Evolutionary conservation across 768 basidiomycete genomes (phyloP).

Genomic region (Rickenella mellea): DNA sequence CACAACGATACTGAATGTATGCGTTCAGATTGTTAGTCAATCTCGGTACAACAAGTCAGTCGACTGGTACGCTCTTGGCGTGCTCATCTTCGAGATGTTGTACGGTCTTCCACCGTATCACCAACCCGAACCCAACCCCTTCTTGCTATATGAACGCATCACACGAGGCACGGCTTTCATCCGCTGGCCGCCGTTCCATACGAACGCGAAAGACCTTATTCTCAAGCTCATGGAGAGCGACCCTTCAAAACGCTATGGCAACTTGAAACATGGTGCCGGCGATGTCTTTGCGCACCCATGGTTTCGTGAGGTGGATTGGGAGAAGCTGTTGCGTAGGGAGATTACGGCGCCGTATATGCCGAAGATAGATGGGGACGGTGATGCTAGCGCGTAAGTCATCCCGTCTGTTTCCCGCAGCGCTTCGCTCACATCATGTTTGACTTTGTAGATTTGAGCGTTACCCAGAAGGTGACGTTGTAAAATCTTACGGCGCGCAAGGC

Average conservation of each 20-base stretch:
- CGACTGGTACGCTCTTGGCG: slow-evolving; percentile 98
- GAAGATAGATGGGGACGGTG: slow-evolving; percentile 84
- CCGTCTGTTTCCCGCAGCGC: not conserved
- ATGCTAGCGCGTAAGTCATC: slow-evolving; percentile 81
- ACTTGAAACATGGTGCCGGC: slow-evolving; percentile 76
- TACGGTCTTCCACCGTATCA: slow-evolving; percentile 95
- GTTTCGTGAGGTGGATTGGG: slow-evolving; percentile 94
- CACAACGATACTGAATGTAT: not conserved
- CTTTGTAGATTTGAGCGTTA: slow-evolving; percentile 61
- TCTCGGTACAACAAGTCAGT: slow-evolving; percentile 92
- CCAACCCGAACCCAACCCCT: slow-evolving; percentile 73
- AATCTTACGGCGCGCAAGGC: slow-evolving; percentile 48
- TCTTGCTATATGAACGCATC: slow-evolving; percentile 89
- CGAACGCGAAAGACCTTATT: slow-evolving; percentile 80
- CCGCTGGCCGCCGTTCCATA: slow-evolving; percentile 73
- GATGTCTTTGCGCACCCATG: slow-evolving; percentile 92
- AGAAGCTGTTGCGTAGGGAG: slow-evolving; percentile 66
- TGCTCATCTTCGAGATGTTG: slow-evolving; percentile 96
- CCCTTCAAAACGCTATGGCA: slow-evolving; percentile 82
- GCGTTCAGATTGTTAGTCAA: slow-evolving; percentile 58
- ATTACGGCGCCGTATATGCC: slow-evolving; percentile 95
- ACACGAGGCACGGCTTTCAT: slow-evolving; percentile 63
- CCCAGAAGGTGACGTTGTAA: slow-evolving; percentile 60
- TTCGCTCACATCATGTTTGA: slow-evolving; percentile 7
- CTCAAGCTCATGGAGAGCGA: slow-evolving; percentile 85